Base-by-base conservation (phyloP, 305 asterid species). In the Petunia hybrid region DNA sequence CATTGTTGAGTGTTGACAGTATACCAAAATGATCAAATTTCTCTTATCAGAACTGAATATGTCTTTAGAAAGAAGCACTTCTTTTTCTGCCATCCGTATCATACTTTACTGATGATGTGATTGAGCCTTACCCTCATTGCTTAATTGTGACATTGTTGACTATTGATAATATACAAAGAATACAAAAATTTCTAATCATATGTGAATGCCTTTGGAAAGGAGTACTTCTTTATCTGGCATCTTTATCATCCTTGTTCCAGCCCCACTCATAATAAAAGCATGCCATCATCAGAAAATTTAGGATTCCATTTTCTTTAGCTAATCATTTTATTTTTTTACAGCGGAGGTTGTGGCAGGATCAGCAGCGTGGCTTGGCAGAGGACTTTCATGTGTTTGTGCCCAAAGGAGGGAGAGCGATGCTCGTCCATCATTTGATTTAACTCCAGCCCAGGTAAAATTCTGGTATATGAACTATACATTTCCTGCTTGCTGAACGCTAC, bases 361-460 rank as follows among this genome's bases (percentile, higher is more conserved):
- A 79, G 98, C 98, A 80, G 98, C 99, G 43, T 97, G 99, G 99
- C 91, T 97, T 81, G 98, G 99, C 84, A 92, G 90, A 87, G 98
- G 99, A 82, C 93, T 97, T 82, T 97, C 99, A 10, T 97, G 99
- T 83, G 99, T 97, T 81, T 94, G 99, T 86, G 98, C 86, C 89
- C 98, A 97, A 84, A 88, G 97, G 86, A 89, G 96, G 83, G 98
- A 97, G 84, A 89, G 94, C 78, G 99, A 97, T 89, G 91, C 89
- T 80, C 97, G 97, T 66, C 97, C 94, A 80, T 97, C 99, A 56
- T 92, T 94, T 87, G 98, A 97, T 85, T 85, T 94, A 90, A 93
- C 98, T 55, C 89, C 98, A 86, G 82, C 91, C 45, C 99, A 94
- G 97, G 99, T 93, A 88, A 77, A 77, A 59, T 81, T 51, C 53